A percentile compares a stretch with the other conserved stretches of the same genome.
These are phyloP conservation scores for Oemleria cerasiformis DNA, from an alignment of 306 rosid species.

Conservation along the genomic window DNA sequence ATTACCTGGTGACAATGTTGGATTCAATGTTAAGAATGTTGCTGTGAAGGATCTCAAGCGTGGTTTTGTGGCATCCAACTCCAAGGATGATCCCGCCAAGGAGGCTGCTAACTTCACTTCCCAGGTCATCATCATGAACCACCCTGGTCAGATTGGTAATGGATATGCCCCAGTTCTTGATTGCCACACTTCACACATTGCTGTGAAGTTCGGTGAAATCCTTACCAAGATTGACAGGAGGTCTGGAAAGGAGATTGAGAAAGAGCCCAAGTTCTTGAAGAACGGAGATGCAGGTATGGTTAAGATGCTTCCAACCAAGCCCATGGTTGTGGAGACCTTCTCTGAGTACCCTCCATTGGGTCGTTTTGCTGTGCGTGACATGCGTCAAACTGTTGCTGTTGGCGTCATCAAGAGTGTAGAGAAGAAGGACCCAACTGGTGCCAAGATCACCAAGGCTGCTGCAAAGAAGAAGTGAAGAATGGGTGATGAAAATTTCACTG, in stretches of 20 bases:
- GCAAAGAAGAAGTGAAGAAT: slow-evolving; percentile 34
- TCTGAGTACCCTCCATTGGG: slow-evolving; percentile 33
- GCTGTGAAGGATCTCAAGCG: slow-evolving; percentile 36
- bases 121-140: slow-evolving; percentile 38
- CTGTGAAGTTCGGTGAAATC: slow-evolving; percentile 33
- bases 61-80: slow-evolving; percentile 27
- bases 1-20: slow-evolving; percentile 22
- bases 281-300: slow-evolving; percentile 37
- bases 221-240: slow-evolving; percentile 31
- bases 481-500: not conserved
- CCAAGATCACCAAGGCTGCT: slow-evolving; percentile 31
- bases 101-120: slow-evolving; percentile 36
- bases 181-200: slow-evolving; percentile 39
- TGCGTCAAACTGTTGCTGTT: slow-evolving; percentile 32
- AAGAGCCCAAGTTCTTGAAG: slow-evolving; percentile 36
- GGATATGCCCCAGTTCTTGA: slow-evolving; percentile 40
- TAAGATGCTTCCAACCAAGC: slow-evolving; percentile 42
- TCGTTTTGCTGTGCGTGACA: slow-evolving; percentile 36
- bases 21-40: slow-evolving; percentile 32
- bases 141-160: slow-evolving; percentile 34
- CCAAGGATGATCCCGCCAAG: slow-evolving; percentile 31
- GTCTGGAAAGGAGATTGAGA: slow-evolving; percentile 36
- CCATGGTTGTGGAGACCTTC: slow-evolving; percentile 41
- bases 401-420: slow-evolving; percentile 37
- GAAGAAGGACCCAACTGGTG: slow-evolving; percentile 40